These are phyloP conservation scores for Adansonia gregorii DNA, from an alignment of 441 rosid genomes.

Conservation along the genomic window DNA sequence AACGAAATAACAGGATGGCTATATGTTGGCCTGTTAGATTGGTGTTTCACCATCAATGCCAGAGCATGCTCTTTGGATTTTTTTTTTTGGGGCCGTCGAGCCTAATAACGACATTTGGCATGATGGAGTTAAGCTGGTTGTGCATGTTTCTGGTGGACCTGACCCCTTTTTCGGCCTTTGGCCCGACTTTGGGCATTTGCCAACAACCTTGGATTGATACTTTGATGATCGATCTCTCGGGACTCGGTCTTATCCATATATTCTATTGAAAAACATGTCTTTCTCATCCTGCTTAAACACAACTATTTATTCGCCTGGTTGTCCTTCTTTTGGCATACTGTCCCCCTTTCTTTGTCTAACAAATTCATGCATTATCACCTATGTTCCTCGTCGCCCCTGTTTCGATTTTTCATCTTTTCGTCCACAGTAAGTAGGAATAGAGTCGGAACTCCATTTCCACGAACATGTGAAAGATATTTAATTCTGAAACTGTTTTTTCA, in stretches of 20 bases:
- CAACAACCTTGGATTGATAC: neutral
- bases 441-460: too few relatives aligned
- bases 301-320: neutral
- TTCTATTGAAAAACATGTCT: neutral
- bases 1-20: slow-evolving; percentile 25
- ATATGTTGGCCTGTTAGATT: neutral
- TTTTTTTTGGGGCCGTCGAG: neutral
- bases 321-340: neutral
- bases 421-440: too few relatives aligned
- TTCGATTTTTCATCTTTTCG: too few relatives aligned
- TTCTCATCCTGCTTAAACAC: neutral
- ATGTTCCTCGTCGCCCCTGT: neutral
- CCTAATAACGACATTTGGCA: slow-evolving; percentile 23
- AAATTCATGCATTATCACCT: neutral
- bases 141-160: slow-evolving; percentile 23
- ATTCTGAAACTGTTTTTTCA: too few relatives aligned
- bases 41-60: slow-evolving; percentile 33
- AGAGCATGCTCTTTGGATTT: slow-evolving; percentile 27
- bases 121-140: slow-evolving; percentile 15
- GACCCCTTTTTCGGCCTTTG: neutral
- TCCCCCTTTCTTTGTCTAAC: neutral
- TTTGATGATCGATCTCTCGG: neutral
- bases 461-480: too few relatives aligned
- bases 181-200: neutral
- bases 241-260: slow-evolving; percentile 15